Evolutionary conservation across 176 grass and related monocot genomes (phyloP), one percentile per base, ranked within the genome.

Genomic region (Oryza meridionalis): DNA sequence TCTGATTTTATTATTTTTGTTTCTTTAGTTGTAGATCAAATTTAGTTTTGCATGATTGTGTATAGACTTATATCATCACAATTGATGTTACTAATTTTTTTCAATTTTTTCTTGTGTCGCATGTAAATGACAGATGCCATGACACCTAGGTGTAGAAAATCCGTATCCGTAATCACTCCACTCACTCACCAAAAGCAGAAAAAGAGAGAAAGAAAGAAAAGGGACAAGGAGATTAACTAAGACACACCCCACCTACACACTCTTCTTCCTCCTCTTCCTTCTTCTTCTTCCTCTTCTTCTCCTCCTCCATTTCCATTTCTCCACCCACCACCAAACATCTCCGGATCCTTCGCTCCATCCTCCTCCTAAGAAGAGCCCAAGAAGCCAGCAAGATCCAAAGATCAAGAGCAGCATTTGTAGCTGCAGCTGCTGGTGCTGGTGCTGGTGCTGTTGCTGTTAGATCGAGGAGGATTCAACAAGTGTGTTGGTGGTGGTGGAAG

Each of bases 401-500:
- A 37, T 19, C 62, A 42, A 7, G 75, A 87, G 69, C 42, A 29
- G 75, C 84, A 90, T 90, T 87, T 90, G 84, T 87, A 90, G 84
- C 40, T 43, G 53, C 53, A 31, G 2, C 29, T 31, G 29, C 29
- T 31, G 29, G 29, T 58, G 51, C 29, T 31, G 29, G 29, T 58
- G 51, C 24, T n/a, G 4, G 29, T 79, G 21, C 25, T 32, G 43
- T 37, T 9, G 77, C 51, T 14, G 73, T 51, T 40, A 53, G 70
- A 69, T 83, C 86, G 4, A 26, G 80, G 4, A 26, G 80, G 53
- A 78, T 53, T 47, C 29, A 26, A 50, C 2, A 11, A 50, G 26
- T 2, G 69, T 45, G 42, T 7, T 70, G 72, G 37, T 77, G 67
- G 47, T 38, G 63, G 86, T 58, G 68, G 84, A 31, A 73, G 88